phyloP scores from a whole-genome alignment of 495 filamentous ascomycete genomes.

The Jackrogersella multiformis region DNA sequence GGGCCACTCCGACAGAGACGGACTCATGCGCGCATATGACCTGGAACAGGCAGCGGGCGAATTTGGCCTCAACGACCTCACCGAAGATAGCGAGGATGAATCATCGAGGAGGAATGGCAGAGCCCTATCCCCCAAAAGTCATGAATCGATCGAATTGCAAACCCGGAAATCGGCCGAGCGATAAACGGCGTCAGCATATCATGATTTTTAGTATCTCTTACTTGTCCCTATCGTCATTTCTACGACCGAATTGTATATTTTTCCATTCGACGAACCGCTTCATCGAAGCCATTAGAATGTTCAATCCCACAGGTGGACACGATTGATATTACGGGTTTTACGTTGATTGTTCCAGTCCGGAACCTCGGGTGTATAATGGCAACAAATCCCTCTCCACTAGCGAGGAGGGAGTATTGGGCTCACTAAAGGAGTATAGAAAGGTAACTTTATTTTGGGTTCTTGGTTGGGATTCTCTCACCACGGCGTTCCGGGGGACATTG shows the following conservation, averaged over 20 bases:
- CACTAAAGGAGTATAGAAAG: constrained; percentile 36
- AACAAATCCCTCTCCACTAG: background rate
- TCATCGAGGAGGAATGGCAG: constrained; percentile 48
- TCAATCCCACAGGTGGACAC: constrained; percentile 42
- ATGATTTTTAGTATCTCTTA: constrained; percentile 2
- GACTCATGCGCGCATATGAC: constrained; percentile 85
- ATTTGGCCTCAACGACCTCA: constrained; percentile 67
- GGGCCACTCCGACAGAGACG: constrained; percentile 73
- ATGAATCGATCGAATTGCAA: constrained; percentile 56
- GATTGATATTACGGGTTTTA: constrained; percentile 44
- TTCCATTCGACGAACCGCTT: constrained; percentile 21
- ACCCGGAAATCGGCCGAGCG: constrained; percentile 47
- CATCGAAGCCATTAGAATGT: constrained; percentile 39
- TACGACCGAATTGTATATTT: constrained; percentile 48
- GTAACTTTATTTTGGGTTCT: constrained; percentile 33
- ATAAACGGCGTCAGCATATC: constrained; percentile 11
- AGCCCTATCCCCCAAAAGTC: constrained; percentile 36
- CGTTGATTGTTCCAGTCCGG: constrained; percentile 37
- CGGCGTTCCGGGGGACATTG: constrained; percentile 38
- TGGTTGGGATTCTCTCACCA: constrained; percentile 18
- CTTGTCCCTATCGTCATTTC: constrained; percentile 16
- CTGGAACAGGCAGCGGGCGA: constrained; percentile 72
- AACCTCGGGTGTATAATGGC: constrained; percentile 37
- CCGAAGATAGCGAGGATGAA: constrained; percentile 73
- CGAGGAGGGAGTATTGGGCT: constrained; percentile 21